phyloP scores from a whole-genome alignment of 75 land plant species.

The Pinus albicaulis region DNA sequence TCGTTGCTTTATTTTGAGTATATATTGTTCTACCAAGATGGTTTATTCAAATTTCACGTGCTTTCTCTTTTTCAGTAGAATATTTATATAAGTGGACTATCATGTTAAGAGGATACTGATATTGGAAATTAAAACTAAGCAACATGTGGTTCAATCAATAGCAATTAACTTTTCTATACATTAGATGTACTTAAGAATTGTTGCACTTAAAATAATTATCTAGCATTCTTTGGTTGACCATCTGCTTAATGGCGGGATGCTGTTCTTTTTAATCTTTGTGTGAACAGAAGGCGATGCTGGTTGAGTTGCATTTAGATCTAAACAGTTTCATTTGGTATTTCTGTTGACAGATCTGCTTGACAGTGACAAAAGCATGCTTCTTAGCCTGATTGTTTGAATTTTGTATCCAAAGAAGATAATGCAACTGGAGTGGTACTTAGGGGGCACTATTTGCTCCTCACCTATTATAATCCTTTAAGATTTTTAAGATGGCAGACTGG shows the following conservation, averaged over 20 bases:
- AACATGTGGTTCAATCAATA: too few relatives aligned
- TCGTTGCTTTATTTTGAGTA: too few relatives aligned
- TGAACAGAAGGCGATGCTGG: background rate
- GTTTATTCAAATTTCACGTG: too few relatives aligned
- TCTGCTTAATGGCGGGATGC: background rate
- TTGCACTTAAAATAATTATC: background rate
- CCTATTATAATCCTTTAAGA: background rate
- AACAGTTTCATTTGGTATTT: background rate
- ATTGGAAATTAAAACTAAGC: too few relatives aligned
- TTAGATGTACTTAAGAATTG: too few relatives aligned
- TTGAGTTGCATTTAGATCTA: background rate
- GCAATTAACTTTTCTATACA: too few relatives aligned
- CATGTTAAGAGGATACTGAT: too few relatives aligned
- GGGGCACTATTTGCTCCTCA: background rate
- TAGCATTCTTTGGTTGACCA: background rate
- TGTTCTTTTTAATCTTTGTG: background rate
- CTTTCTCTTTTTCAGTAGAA: too few relatives aligned
- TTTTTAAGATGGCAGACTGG: slow-evolving; percentile 3
- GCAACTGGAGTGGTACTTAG: slow-evolving; percentile 6
- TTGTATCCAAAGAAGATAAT: background rate
- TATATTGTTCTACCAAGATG: too few relatives aligned
- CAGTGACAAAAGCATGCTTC: background rate
- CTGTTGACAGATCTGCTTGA: background rate
- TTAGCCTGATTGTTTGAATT: slow-evolving; percentile 1
- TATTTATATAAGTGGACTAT: too few relatives aligned